phyloP scores from a whole-genome alignment of 1,139 yeast genomes.

The Trichomonascaceae sp. region DNA sequence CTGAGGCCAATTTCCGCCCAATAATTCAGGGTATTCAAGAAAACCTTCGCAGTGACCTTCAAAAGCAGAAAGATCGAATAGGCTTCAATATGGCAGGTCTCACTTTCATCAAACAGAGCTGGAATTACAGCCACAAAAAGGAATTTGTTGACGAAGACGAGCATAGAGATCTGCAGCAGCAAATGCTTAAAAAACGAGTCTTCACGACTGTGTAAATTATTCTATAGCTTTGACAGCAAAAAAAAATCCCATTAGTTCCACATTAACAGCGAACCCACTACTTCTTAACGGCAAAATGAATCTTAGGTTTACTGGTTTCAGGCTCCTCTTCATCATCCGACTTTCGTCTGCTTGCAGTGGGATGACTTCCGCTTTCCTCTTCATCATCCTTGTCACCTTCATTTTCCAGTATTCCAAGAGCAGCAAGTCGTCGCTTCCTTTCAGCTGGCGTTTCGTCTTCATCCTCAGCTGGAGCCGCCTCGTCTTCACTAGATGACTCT shows the following conservation, averaged over 20 bases:
- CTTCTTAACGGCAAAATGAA: conserved; percentile 5
- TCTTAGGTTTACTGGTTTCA: conserved; percentile 12
- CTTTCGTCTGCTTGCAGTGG: background rate
- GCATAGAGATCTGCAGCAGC: conserved; percentile 49
- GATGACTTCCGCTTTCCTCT: conserved; percentile 5
- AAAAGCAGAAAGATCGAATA: conserved; percentile 48
- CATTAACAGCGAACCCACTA: background rate
- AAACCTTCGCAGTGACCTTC: conserved; percentile 40
- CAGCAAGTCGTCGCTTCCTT: conserved; percentile 70
- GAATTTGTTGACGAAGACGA: conserved; percentile 71
- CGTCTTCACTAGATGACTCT: conserved; percentile 6
- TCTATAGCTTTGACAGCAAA: background rate
- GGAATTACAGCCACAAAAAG: conserved; percentile 69
- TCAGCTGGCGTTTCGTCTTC: conserved; percentile 44
- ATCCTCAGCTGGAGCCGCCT: conserved; percentile 10
- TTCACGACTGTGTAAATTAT: conserved; percentile 30
- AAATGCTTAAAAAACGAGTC: conserved; percentile 60
- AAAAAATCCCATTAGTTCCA: background rate
- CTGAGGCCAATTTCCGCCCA: conserved; percentile 31
- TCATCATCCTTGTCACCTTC: conserved; percentile 24
- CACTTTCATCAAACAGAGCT: conserved; percentile 63
- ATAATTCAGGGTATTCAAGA: conserved; percentile 32
- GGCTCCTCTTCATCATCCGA: conserved; percentile 20
- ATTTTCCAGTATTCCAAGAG: conserved; percentile 58
- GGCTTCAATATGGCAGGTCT: conserved; percentile 90